Base-by-base conservation (phyloP, 306 rosid species). In the Cicer cuneatum region DNA sequence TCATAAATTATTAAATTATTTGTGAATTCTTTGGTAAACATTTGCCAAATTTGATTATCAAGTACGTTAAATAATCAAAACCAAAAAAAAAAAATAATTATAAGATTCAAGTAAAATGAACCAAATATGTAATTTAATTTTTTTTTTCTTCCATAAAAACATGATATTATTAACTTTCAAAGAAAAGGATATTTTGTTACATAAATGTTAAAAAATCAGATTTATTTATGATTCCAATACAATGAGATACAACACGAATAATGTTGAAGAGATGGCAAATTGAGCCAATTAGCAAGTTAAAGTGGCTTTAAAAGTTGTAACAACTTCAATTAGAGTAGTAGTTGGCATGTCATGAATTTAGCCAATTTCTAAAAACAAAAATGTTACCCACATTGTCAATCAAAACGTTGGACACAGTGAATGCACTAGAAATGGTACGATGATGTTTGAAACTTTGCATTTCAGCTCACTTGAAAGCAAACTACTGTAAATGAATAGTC, bases 291-390 rank as follows among this genome's bases (percentile, higher is more conserved):
- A 70, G 64, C 43, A 53, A 18, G 43, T 37, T 70, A 65, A 61
- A 61, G 54, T 72, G 37, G 24, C 35, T 21, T 18, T 73, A 76
- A 62, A 66, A 77, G 76, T 51, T 73, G 58, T 19, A 71, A 19
- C 65, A 74, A 60, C 69, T 47, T 47, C 40, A 41, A 60, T 66
- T 49, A 41, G 42, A 66, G 49, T 7, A 66, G 73, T 48, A 47
- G 64, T 48, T 66, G 68, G 35, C 45, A 69, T 69, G 72, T 69
- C 77, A 67, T 60, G 74, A 73, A 74, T 68, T 18, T 82, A 7
- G 72, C 21, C 64, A 54, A 43, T 51, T 19, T 65, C 75, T 16
- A 13, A 69, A 40, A 67, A 62, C 10, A 53, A 58, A 39, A 71
- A 76, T 13, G 43, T 41, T 15, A 66, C 15, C 57, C 6, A 68